Evolutionary conservation across 495 filamentous ascomycete genomes (phyloP), one percentile per base, ranked within the genome.

Genomic region (Hypoxylon intermedium): DNA sequence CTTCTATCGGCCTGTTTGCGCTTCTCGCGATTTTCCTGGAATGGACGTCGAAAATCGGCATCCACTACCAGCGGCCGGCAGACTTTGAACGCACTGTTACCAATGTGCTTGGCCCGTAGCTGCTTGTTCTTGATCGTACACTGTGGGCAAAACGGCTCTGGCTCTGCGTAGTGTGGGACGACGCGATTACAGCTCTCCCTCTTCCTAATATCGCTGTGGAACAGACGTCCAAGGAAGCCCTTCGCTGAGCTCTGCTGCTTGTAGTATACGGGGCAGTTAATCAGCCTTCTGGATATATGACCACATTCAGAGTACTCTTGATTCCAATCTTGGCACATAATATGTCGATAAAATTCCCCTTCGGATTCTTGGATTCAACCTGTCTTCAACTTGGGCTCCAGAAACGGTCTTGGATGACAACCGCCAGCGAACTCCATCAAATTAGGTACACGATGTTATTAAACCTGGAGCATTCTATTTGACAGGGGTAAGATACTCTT

Each of bases 161-260:
- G 26, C 0, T 59, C 38, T 5, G 54, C 50, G 19, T 64, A 30
- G 33, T 67, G 63, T 11, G 65, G 68, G 11, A 71, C 21, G 9
- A 71, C 41, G 36, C 47, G 60, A 5, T 60, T 63, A 42, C 68
- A 71, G 31, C 67, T n/a, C 37, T 59, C 58, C 43, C 30, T 64
- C 2, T 57, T 38, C 50, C 18, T 57, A 9, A 31, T 3, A 13
- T 7, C 41, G 1, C 56, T n/a, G 23, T 15, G 19, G 12, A 56
- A 58, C 26, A 53, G 48, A 7, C 58, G 19, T 0, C 59, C 53
- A 11, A 71, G 13, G n/a, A 69, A 52, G 1, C 56, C 47, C 19
- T 34, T 62, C 1, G 63, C 40, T 3, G 34, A 41, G 15, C 28
- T 28, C 48, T 67, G 55, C 23, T 67, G 52, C 20, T 67, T 67